A percentile compares a stretch with the other conserved stretches of the same genome.
These are phyloP conservation scores for Carpinus fangiana DNA, from an alignment of 306 rosid species.

Conservation along the genomic window DNA sequence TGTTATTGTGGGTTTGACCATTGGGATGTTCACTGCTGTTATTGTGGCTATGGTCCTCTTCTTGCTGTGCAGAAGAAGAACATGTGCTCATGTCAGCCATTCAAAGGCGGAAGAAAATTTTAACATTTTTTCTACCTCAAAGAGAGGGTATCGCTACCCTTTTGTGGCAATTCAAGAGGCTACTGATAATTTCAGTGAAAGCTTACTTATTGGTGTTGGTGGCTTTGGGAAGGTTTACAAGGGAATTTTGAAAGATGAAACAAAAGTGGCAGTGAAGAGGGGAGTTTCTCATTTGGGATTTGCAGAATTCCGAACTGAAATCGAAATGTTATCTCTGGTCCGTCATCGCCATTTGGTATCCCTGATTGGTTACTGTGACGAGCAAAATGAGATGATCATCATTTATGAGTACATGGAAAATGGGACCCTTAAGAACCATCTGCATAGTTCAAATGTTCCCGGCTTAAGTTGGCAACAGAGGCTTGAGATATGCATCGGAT, in stretches of 20 bases:
- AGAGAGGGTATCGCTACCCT: conserved; percentile 55
- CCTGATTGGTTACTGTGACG: conserved; percentile 67
- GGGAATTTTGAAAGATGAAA: conserved; percentile 55
- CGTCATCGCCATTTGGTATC: conserved; percentile 77
- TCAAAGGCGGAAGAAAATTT: conserved; percentile 32
- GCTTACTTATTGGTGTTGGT: conserved; percentile 56
- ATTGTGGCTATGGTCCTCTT: conserved; percentile 28
- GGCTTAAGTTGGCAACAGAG: conserved; percentile 60
- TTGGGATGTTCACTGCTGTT: conserved; percentile 35
- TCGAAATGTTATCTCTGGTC: conserved; percentile 70
- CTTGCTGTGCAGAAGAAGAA: conserved; percentile 41
- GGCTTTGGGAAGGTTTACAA: conserved; percentile 78
- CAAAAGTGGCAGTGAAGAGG: conserved; percentile 69
- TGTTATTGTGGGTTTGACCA: conserved; percentile 41
- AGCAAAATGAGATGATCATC: conserved; percentile 59
- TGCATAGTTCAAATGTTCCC: conserved; percentile 48
- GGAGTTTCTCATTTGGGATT: conserved; percentile 57
- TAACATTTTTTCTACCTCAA: conserved; percentile 38
- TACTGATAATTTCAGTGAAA: conserved; percentile 65
- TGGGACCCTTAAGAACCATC: conserved; percentile 57
- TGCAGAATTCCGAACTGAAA: conserved; percentile 62
- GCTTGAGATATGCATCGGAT: conserved; percentile 73
- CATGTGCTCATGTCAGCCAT: conserved; percentile 28
- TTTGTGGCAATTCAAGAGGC: conserved; percentile 49
- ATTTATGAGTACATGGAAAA: conserved; percentile 68